A percentile compares a stretch with the other conserved stretches of the same genome.
phyloP scores from a whole-genome alignment of 805 yeast species.

The Zygoascus bituminiphila region DNA sequence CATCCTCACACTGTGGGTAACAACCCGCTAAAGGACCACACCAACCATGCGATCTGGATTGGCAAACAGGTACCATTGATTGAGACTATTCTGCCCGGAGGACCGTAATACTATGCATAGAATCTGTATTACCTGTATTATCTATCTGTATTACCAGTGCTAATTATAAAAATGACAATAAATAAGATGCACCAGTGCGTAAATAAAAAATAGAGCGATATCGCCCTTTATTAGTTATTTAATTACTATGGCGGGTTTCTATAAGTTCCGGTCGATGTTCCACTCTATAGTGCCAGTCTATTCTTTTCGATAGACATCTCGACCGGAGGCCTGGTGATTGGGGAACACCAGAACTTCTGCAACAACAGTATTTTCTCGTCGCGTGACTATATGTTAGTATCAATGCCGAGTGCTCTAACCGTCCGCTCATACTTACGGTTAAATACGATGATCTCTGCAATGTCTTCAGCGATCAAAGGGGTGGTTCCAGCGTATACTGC shows the following conservation, averaged over 20 bases:
- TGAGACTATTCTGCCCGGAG: not conserved
- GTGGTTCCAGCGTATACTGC: conserved; percentile 58
- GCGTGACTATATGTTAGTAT: conserved; percentile 32
- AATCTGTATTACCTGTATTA: too few species aligned
- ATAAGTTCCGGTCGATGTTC: too few species aligned
- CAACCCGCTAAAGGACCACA: conserved; percentile 40
- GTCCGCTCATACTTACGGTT: conserved; percentile 23
- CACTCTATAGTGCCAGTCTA: too few species aligned
- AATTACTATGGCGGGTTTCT: too few species aligned
- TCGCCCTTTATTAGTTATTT: too few species aligned
- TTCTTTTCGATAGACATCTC: conserved; percentile 31
- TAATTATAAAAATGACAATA: too few species aligned
- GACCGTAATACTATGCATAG: too few species aligned
- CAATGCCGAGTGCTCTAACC: not conserved
- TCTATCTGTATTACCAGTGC: too few species aligned
- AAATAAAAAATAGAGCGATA: too few species aligned
- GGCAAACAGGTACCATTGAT: conserved; percentile 35
- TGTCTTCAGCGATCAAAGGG: conserved; percentile 65
- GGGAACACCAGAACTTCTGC: conserved; percentile 83
- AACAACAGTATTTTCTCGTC: conserved; percentile 63
- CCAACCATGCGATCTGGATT: conserved; percentile 48
- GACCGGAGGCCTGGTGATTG: conserved; percentile 73
- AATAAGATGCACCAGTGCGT: too few species aligned
- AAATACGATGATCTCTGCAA: conserved; percentile 67
- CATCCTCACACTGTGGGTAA: conserved; percentile 40